Base-by-base conservation (phyloP, 331 rosid genomes). In the Rhamnella rubrinervis region DNA sequence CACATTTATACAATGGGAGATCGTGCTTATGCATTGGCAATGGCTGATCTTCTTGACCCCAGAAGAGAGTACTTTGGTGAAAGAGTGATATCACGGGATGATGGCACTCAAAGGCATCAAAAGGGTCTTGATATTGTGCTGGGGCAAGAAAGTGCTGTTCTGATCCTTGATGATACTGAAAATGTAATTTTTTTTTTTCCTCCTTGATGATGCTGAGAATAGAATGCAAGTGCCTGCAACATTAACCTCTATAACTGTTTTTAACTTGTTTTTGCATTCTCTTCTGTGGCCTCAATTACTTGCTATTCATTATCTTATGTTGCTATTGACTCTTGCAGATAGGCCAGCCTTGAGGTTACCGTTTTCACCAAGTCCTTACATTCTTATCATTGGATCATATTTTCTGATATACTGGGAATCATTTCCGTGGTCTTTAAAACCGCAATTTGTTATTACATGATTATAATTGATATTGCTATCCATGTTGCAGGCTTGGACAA, bases 101-200 rank as follows among this genome's bases (percentile, higher is more conserved):
- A 92, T 72, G 92, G 97, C 59, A 87, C 95, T 65, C 89, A 85
- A 65, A 89, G 21, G 79, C 88, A 87, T 84, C 95, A 89, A 58
- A 87, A 92, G 82, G 96, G 87, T 65, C 86, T 92, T 37, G 93
- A 95, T 80, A 71, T 95, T 53, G 89, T 91, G 61, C 72, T 89
- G 46, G 98, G 96, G 71, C 89, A 89, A 63, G 95, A 89, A 68
- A 89, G 91, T 75, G 91, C 87, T 49, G 92, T 84, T 72, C 64
- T 89, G 44, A 92, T 92, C 71, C 91, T 92, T 25, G 96, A 91
- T 65, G 97, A 95, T 85, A 87, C 96, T 4, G 99, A 95, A 83
- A 71, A 86, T 63, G 96, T 91, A 76, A 72, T 95, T 78, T 74
- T 10, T 62, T 44, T 44, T 41, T 26, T 26, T 26, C 28, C 35